A percentile compares a stretch with the other conserved stretches of the same genome.
These are phyloP conservation scores for Canariomyces notabilis DNA, from an alignment of 2,329 filamentous ascomycete genomes.

Conservation along the genomic window DNA sequence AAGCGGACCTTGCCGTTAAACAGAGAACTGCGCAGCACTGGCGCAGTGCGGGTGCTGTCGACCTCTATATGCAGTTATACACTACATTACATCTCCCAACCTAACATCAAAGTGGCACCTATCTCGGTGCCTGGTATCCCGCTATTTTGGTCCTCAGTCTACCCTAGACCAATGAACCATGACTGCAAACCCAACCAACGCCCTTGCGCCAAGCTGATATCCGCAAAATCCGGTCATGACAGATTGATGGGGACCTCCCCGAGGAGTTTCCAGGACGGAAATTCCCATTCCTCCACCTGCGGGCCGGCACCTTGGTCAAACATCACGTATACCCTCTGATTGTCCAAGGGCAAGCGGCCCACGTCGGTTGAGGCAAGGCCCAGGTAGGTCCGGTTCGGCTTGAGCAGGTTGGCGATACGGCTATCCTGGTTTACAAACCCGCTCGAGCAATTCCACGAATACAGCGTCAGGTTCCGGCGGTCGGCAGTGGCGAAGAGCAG, in stretches of 20 bases:
- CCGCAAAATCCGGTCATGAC: too few species aligned
- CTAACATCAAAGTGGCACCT: too few species aligned
- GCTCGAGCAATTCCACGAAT: conserved; percentile 14
- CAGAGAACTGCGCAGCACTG: too few species aligned
- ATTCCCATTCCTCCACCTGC: conserved; percentile 11
- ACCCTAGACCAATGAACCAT: too few species aligned
- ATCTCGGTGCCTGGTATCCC: too few species aligned
- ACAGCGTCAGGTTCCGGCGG: conserved; percentile 2
- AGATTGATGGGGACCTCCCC: neutral
- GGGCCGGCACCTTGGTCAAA: conserved; percentile 10
- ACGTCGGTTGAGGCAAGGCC: conserved; percentile 4
- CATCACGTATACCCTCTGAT: conserved; percentile 12
- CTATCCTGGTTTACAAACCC: conserved; percentile 7
- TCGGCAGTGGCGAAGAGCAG: conserved; percentile 12
- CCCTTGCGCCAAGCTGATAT: too few species aligned
- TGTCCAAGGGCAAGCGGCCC: conserved; percentile 4
- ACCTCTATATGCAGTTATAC: too few species aligned
- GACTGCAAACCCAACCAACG: too few species aligned
- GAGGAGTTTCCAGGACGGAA: neutral
- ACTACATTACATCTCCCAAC: too few species aligned
- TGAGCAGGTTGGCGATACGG: conserved; percentile 8
- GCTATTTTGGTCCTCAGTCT: too few species aligned
- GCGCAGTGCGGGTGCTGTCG: too few species aligned
- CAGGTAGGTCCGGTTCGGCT: conserved; percentile 9
- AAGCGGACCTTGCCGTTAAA: too few species aligned